Base-by-base conservation (phyloP, 2,329 filamentous ascomycete species). In the Cyphellophora europaea region DNA sequence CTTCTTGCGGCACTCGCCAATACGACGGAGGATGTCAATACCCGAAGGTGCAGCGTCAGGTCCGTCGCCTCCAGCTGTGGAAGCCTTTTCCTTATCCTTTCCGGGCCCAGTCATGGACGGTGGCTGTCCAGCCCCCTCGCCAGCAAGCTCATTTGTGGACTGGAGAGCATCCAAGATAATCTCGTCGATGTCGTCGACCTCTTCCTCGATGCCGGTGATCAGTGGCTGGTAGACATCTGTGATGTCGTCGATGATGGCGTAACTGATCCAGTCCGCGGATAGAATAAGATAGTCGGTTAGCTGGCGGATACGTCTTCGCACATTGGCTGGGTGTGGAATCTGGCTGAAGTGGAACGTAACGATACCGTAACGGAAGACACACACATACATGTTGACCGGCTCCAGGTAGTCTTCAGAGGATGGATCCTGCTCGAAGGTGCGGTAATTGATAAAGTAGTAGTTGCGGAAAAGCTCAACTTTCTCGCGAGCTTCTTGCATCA, bases 371-470 rank as follows among this genome's bases (percentile, higher is more conserved):
- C 88, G 77, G 66, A 98, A 98, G 6, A 98, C 91, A 6, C 96
- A 82, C 21, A 95, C 82, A 52, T 96, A 98, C 73, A 98, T 86
- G 59, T 96, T 94, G 53, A 98, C 83, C 1, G 91, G 89, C 50
- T 96, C 86, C 30, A 98, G 71, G 55, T 93, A 94, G 53, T 93
- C 79, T 38, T 91, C 84, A 54, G 79, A 93, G 49, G 80, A 81
- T 41, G 78, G 77, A 53, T 98, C 91, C 57, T 96, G 91, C 55
- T 98, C 91, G 53, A 98, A 98, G 1, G 87, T 93, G 11, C 91
- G 82, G 58, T 98, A 98, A 57, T 94, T 96, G 62, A 98, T 85
- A 52, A 98, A 95, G 59, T 98, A 98, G 63, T 98, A 98, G 56
- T 93, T 83, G 19, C 85, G 80, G 67, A 98, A 98, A 1, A 98